A percentile compares a stretch with the other conserved stretches of the same genome.
These are phyloP conservation scores for Coemansia sp. DNA, from an alignment of 371 early-diverging fungal species.

Conservation along the genomic window DNA sequence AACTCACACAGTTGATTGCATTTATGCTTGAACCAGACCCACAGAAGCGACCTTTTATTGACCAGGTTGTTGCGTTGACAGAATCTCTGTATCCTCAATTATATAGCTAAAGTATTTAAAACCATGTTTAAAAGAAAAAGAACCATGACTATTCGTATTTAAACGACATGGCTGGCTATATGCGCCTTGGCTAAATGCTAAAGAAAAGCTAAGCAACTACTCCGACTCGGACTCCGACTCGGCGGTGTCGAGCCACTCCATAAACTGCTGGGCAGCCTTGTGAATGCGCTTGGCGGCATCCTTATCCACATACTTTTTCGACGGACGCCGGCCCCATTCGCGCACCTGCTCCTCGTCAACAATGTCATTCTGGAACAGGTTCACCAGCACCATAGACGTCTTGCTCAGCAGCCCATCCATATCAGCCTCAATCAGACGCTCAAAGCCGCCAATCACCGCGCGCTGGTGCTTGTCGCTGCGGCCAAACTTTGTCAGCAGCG, in stretches of 20 bases:
- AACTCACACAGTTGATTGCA: slow-evolving; percentile 60
- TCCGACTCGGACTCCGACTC: slow-evolving; percentile 50
- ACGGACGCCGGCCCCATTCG: slow-evolving; percentile 87
- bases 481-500: slow-evolving; percentile 70
- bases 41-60: slow-evolving; percentile 62
- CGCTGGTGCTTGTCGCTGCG: slow-evolving; percentile 82
- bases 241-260: slow-evolving; percentile 78
- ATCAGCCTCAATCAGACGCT: slow-evolving; percentile 74
- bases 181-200: not conserved
- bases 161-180: no score
- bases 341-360: slow-evolving; percentile 87
- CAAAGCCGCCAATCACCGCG: slow-evolving; percentile 88
- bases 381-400: slow-evolving; percentile 79
- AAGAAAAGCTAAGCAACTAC: slow-evolving; percentile 11
- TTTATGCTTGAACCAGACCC: slow-evolving; percentile 69
- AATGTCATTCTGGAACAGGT: slow-evolving; percentile 85
- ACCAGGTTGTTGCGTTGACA: slow-evolving; percentile 47
- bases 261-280: slow-evolving; percentile 76
- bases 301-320: slow-evolving; percentile 90
- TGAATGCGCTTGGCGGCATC: slow-evolving; percentile 62
- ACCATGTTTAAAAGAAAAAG: not conserved
- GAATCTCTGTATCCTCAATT: slow-evolving; percentile 13
- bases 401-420: slow-evolving; percentile 69
- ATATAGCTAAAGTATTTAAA: not conserved
- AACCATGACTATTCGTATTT: no score